Percentiles rank a stretch among this genome's conserved stretches.
Conservation (phyloP, 2,329 filamentous ascomycete genomes). For the Diaporthe capsici region DNA sequence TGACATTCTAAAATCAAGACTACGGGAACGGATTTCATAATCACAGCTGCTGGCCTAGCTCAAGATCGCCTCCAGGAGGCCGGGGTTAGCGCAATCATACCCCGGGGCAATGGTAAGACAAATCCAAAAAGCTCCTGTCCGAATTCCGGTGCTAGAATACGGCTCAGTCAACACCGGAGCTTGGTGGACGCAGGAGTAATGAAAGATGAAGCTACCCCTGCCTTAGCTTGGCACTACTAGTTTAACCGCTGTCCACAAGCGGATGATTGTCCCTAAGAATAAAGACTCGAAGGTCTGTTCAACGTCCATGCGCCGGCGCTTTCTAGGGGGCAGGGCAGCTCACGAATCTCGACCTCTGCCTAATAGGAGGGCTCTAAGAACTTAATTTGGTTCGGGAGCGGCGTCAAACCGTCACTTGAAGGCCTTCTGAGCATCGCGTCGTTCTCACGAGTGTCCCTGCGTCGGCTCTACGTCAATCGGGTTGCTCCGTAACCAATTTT, state of each 20-base stretch:
- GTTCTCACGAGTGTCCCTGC: neutral
- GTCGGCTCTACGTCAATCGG: neutral
- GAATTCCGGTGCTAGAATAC: neutral
- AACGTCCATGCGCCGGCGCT: neutral
- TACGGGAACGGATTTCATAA: neutral
- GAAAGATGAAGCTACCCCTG: conserved; percentile 12
- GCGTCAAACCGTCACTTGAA: neutral
- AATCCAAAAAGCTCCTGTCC: neutral
- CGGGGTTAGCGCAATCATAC: too few species aligned
- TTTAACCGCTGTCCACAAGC: neutral
- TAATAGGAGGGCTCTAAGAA: neutral
- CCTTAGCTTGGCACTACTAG: neutral
- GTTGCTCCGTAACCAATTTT: neutral
- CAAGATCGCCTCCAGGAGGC: neutral
- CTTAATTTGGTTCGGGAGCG: neutral
- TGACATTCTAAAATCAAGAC: neutral
- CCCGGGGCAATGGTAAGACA: neutral
- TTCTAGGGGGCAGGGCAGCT: neutral
- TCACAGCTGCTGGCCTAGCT: neutral
- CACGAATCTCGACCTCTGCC: neutral
- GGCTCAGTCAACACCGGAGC: neutral
- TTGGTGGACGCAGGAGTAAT: neutral
- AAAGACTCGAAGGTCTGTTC: conserved; percentile 3
- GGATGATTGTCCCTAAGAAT: neutral
- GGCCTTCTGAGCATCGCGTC: neutral